Conservation (phyloP, 371 early-diverging fungal species). For the Mortierella sp. region DNA sequence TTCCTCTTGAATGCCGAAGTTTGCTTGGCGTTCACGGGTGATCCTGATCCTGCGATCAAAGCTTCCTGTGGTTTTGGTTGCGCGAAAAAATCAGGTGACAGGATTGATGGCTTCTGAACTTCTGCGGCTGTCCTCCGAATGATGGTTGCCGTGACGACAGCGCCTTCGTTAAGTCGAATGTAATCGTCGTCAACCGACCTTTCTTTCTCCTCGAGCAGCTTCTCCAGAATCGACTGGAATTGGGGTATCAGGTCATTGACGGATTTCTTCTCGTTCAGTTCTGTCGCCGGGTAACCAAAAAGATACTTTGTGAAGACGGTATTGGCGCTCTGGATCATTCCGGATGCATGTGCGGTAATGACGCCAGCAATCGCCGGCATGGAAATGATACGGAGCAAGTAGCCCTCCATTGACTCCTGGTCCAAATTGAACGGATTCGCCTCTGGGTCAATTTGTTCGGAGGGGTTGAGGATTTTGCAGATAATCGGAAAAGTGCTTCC, state of each 20-base stretch:
- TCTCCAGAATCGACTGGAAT: constrained; percentile 63
- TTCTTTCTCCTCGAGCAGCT: constrained; percentile 40
- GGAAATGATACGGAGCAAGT: constrained; percentile 66
- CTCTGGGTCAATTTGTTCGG: constrained; percentile 38
- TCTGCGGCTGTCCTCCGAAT: constrained; percentile 54
- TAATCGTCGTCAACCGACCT: constrained; percentile 22
- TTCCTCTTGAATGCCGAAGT: constrained; percentile 35
- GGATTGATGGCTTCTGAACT: constrained; percentile 41
- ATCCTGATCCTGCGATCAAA: neutral
- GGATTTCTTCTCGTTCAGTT: constrained; percentile 59
- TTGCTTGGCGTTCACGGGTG: constrained; percentile 7
- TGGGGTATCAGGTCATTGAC: constrained; percentile 73
- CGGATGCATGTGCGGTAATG: constrained; percentile 65
- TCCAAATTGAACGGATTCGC: constrained; percentile 25
- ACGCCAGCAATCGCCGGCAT: constrained; percentile 79
- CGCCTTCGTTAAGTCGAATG: constrained; percentile 35
- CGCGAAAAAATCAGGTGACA: constrained; percentile 52
- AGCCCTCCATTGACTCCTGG: constrained; percentile 41
- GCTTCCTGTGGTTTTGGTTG: constrained; percentile 28
- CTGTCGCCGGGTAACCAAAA: constrained; percentile 70
- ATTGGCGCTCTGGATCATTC: constrained; percentile 72
- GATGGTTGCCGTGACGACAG: constrained; percentile 55
- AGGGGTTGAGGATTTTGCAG: constrained; percentile 58
- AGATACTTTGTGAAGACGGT: constrained; percentile 74
- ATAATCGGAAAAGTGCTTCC: constrained; percentile 73